Conservation (phyloP, 2,329 filamentous ascomycete species). For the Neonectria hederae region DNA sequence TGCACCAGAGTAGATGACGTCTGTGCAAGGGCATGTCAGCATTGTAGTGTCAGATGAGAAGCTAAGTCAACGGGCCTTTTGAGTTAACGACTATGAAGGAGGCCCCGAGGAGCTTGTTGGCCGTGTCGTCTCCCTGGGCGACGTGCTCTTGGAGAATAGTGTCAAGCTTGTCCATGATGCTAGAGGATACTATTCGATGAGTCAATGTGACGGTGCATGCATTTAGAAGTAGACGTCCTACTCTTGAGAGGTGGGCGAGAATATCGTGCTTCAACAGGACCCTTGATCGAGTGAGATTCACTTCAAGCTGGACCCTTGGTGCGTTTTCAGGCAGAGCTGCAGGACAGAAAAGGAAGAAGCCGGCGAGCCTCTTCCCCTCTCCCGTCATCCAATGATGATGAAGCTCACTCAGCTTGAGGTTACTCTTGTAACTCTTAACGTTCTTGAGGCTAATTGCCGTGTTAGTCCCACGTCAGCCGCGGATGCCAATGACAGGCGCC, state of each 20-base stretch:
- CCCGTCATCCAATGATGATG: background rate
- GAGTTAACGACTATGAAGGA: slow-evolving; percentile 48
- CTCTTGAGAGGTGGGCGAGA: background rate
- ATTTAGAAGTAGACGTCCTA: background rate
- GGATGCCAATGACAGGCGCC: background rate
- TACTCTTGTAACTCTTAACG: background rate
- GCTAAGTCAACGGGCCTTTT: slow-evolving; percentile 38
- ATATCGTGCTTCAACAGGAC: background rate
- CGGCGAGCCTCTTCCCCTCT: background rate
- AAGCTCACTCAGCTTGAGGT: background rate
- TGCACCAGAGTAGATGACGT: slow-evolving; percentile 47
- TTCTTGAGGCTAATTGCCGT: background rate
- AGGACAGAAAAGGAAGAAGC: background rate
- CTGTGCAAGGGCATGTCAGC: slow-evolving; percentile 32
- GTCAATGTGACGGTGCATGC: background rate
- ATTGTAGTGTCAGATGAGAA: background rate
- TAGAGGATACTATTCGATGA: background rate
- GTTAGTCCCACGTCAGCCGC: background rate
- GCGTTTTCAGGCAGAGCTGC: background rate
- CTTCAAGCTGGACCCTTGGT: background rate
- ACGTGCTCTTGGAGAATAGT: slow-evolving; percentile 45
- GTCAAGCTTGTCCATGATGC: slow-evolving; percentile 42
- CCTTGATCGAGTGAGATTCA: background rate
- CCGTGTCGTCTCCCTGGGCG: slow-evolving; percentile 42
- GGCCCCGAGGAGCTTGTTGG: slow-evolving; percentile 49